Percentiles rank a stretch among this genome's conserved stretches.
phyloP scores from a whole-genome alignment of 257 asterid species.

The Ilex aquifolium region DNA sequence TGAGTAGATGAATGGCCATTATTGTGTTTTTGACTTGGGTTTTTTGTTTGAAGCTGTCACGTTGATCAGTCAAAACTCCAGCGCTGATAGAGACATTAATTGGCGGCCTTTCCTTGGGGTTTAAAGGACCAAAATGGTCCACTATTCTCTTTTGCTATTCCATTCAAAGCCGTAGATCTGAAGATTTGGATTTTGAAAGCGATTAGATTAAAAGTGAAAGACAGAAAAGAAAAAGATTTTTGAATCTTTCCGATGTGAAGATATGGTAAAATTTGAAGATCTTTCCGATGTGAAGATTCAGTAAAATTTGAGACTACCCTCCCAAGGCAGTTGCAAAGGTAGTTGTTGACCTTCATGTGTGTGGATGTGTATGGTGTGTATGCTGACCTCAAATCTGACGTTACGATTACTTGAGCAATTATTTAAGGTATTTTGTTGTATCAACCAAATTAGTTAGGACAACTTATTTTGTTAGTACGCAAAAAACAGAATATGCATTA shows the following conservation, averaged over 20 bases:
- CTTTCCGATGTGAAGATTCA: too few species aligned
- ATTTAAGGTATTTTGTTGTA: too few species aligned
- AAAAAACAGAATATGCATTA: too few species aligned
- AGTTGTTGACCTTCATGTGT: too few species aligned
- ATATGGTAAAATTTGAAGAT: constrained; percentile 15
- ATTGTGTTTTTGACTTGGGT: constrained; percentile 19
- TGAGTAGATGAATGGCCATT: constrained; percentile 37
- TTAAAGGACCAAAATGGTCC: constrained; percentile 16
- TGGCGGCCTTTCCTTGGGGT: constrained; percentile 46
- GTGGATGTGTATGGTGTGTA: too few species aligned
- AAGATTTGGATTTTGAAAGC: constrained; percentile 12
- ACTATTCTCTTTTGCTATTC: constrained; percentile 14
- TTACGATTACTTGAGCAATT: too few species aligned
- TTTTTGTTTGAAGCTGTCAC: too few species aligned
- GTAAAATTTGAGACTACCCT: too few species aligned
- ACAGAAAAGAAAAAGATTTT: constrained; percentile 24
- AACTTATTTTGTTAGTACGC: too few species aligned
- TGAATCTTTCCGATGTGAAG: constrained; percentile 14
- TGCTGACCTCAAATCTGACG: too few species aligned
- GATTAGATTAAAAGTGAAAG: constrained; percentile 7
- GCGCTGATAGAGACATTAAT: constrained; percentile 43
- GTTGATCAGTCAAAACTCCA: constrained; percentile 25
- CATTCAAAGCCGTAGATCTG: constrained; percentile 40
- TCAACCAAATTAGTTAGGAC: too few species aligned
- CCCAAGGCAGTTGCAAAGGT: too few species aligned